phyloP scores from a whole-genome alignment of 768 basidiomycete species.

The Mycena indigotica region DNA sequence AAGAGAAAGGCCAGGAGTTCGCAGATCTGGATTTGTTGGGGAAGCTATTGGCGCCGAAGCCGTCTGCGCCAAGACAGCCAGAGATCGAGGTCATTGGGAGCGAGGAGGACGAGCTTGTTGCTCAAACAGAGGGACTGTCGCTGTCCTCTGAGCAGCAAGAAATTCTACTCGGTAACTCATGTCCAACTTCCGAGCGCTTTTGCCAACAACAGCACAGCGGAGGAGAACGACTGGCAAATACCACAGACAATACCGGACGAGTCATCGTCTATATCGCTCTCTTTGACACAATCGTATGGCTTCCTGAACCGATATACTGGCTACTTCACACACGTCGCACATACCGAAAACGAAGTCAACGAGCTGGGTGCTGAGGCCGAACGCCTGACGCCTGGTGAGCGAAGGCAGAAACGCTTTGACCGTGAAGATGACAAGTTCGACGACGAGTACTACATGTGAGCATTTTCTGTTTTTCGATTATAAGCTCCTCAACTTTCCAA shows the following conservation, averaged over 20 bases:
- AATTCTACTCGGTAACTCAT: constrained; percentile 54
- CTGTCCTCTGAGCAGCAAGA: constrained; percentile 61
- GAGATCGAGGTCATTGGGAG: constrained; percentile 63
- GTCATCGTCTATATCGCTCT: constrained; percentile 40
- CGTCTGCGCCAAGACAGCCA: constrained; percentile 32
- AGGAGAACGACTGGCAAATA: constrained; percentile 77
- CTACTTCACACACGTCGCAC: constrained; percentile 71
- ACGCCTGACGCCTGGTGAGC: constrained; percentile 48
- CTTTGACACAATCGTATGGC: constrained; percentile 61
- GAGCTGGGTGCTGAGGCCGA: constrained; percentile 75
- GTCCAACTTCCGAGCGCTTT: neutral
- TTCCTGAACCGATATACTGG: constrained; percentile 76
- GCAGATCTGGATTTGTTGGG: constrained; percentile 78
- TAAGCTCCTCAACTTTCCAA: constrained; percentile 30
- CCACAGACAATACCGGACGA: constrained; percentile 60
- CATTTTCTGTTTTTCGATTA: neutral
- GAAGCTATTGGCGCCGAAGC: constrained; percentile 72
- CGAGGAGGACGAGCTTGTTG: constrained; percentile 41
- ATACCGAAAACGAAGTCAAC: constrained; percentile 81
- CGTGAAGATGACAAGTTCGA: constrained; percentile 83
- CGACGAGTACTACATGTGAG: constrained; percentile 82
- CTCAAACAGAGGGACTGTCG: constrained; percentile 46
- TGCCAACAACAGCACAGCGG: constrained; percentile 48
- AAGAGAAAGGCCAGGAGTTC: constrained; percentile 64
- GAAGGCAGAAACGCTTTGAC: constrained; percentile 52